phyloP scores from a whole-genome alignment of 2,329 filamentous ascomycete genomes.

The Sporothrix protearum region DNA sequence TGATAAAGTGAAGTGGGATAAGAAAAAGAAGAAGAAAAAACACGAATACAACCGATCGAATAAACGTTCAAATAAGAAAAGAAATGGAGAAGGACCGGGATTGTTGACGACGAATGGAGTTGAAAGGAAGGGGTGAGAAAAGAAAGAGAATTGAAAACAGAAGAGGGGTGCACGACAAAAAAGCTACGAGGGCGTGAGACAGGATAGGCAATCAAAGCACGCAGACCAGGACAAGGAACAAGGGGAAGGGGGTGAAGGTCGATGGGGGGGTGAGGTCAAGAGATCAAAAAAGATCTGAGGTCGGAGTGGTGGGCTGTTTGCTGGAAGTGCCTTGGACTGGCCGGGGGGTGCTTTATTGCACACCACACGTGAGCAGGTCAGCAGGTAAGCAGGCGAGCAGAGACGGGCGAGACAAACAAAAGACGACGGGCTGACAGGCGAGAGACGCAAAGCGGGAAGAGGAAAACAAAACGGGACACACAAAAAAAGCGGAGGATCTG shows the following conservation, averaged over 20 bases:
- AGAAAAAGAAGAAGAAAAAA: not conserved
- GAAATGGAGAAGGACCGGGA: not conserved
- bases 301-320: not conserved
- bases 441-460: not conserved
- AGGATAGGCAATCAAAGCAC: not conserved
- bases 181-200: not conserved
- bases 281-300: too few relatives aligned
- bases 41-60: not conserved
- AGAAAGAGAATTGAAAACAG: not conserved
- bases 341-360: constrained; percentile 2
- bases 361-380: not conserved
- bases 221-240: not conserved
- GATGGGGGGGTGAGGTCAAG: too few relatives aligned
- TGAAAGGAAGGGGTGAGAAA: not conserved
- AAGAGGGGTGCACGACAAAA: not conserved
- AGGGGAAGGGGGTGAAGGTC: not conserved
- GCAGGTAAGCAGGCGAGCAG: not conserved
- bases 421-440: not conserved
- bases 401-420: too few relatives aligned
- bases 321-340: not conserved
- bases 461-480: not conserved
- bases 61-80: not conserved
- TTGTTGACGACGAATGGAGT: not conserved
- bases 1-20: not conserved
- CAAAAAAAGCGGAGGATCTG: not conserved